Evolutionary conservation across 345 rosid genomes (phyloP).

Genomic region (Conringia planisiliqua): DNA sequence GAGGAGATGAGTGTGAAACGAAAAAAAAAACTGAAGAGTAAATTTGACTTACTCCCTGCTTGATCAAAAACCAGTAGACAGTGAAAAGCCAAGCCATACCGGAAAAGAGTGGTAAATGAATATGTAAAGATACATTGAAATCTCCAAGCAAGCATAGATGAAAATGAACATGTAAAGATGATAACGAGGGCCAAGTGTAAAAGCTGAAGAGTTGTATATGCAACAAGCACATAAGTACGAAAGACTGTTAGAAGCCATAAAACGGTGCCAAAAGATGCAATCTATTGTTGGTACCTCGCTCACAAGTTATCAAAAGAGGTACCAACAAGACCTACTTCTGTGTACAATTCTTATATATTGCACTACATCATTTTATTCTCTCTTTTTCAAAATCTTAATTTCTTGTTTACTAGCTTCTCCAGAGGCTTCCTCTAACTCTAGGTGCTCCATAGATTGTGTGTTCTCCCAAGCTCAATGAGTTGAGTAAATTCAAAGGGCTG

Average conservation of each 20-base stretch:
- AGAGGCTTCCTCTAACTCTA: too few species aligned
- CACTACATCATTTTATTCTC: too few species aligned
- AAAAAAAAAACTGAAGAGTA: background rate
- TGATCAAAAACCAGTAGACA: constrained; percentile 2
- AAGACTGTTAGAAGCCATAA: background rate
- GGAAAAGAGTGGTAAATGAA: background rate
- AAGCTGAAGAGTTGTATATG: background rate
- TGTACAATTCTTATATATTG: too few species aligned
- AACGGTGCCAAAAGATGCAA: background rate
- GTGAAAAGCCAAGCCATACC: constrained; percentile 12
- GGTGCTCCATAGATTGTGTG: background rate
- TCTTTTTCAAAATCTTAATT: too few species aligned
- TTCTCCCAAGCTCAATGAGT: background rate
- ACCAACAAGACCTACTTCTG: background rate
- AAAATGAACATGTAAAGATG: background rate
- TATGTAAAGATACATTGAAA: background rate
- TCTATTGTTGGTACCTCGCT: background rate
- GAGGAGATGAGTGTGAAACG: background rate
- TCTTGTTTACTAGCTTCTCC: too few species aligned
- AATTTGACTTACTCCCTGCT: constrained; percentile 68
- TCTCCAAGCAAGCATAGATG: background rate
- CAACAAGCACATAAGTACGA: background rate
- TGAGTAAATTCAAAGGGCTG: background rate
- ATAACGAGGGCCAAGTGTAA: background rate
- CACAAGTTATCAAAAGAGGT: background rate